phyloP scores from a whole-genome alignment of 2,329 filamentous ascomycete species.

The Cladosporium sphaerospermum region DNA sequence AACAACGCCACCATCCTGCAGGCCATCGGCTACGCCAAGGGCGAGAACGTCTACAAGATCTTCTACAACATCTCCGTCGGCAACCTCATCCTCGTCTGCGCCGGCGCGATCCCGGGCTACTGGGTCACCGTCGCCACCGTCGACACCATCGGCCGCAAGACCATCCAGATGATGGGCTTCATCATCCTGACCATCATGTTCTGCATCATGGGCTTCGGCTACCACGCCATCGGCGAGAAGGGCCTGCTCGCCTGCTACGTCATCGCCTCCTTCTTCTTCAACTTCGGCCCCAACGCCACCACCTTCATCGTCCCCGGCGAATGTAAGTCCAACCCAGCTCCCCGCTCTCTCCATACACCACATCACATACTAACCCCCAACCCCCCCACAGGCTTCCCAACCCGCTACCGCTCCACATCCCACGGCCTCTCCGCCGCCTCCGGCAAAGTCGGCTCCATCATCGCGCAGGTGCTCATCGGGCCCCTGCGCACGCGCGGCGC shows the following conservation, averaged over 20 bases:
- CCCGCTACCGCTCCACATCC: constrained; percentile 42
- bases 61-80: constrained; percentile 70
- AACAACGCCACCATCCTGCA: constrained; percentile 69
- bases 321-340: neutral
- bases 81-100: constrained; percentile 71
- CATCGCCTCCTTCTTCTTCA: constrained; percentile 48
- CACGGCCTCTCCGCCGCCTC: constrained; percentile 45
- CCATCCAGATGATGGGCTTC: constrained; percentile 60
- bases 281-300: constrained; percentile 47
- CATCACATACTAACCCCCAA: neutral
- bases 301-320: constrained; percentile 49
- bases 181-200: constrained; percentile 43
- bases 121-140: constrained; percentile 72
- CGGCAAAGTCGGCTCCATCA: constrained; percentile 45
- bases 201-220: constrained; percentile 45
- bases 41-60: constrained; percentile 62
- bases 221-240: constrained; percentile 36
- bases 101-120: constrained; percentile 74
- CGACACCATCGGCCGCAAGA: constrained; percentile 69
- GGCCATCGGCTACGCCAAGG: constrained; percentile 64
- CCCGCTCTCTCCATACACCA: neutral
- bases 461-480: constrained; percentile 45
- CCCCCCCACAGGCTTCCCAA: constrained; percentile 36
- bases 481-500: constrained; percentile 50
- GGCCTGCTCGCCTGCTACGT: constrained; percentile 43